These are phyloP conservation scores for Saccharomycopsis microspora DNA, from an alignment of 805 yeast species.

Conservation along the genomic window DNA sequence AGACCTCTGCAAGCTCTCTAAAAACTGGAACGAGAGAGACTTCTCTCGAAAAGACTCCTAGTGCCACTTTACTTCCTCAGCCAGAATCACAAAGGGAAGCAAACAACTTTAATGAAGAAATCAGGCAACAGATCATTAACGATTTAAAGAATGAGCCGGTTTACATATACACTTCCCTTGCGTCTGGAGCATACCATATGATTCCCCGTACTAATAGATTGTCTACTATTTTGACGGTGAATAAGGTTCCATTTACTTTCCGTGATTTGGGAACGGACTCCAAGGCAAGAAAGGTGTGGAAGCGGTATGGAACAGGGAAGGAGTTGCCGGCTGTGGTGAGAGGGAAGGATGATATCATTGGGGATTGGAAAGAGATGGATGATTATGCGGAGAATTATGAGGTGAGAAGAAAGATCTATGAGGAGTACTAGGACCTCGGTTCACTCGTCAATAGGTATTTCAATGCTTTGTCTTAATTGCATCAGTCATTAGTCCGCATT, in stretches of 20 bases:
- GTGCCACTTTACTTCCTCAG: conserved; percentile 12
- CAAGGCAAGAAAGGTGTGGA: conserved; percentile 78
- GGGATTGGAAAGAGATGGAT: conserved; percentile 77
- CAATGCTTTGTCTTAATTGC: no score
- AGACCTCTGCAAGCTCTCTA: neutral
- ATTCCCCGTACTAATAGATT: conserved; percentile 67
- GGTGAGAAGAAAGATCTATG: conserved; percentile 52
- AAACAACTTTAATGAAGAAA: conserved; percentile 11
- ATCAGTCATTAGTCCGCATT: no score
- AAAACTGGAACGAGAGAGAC: neutral
- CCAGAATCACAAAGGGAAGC: conserved; percentile 9
- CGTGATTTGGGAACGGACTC: conserved; percentile 83
- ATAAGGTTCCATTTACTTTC: conserved; percentile 52
- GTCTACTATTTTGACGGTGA: conserved; percentile 63
- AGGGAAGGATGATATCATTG: conserved; percentile 70
- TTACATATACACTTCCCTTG: conserved; percentile 72
- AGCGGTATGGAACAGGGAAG: conserved; percentile 59
- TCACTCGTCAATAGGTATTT: no score
- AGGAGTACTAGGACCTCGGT: conserved; percentile 31
- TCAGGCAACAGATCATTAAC: conserved; percentile 16
- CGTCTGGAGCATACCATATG: conserved; percentile 76
- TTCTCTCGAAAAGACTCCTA: conserved; percentile 11
- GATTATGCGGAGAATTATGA: conserved; percentile 77
- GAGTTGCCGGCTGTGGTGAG: conserved; percentile 78
- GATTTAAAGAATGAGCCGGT: conserved; percentile 44